Evolutionary conservation across 345 rosid genomes (phyloP), one percentile per base, ranked within the genome.

Genomic region (Moringa oleifera): DNA sequence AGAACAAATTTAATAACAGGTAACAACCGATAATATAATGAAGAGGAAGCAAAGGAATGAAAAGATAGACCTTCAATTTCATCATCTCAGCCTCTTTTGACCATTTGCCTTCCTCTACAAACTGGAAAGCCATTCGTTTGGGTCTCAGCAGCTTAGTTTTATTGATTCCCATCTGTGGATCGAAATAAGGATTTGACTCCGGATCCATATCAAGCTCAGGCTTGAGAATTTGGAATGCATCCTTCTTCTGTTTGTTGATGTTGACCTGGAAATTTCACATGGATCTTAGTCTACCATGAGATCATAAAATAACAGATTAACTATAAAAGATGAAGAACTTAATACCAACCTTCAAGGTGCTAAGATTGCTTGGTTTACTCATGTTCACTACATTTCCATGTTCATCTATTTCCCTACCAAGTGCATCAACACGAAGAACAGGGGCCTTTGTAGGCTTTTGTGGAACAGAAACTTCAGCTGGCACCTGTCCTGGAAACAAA

Each of bases 91-190:
- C 97, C 31, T 94, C 99, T 74, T 78, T 88, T 4, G 92, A 78
- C 99, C 99, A 94, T 80, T 84, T 90, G 17, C 97, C 99, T 80
- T 94, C 97, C 78, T 90, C 95, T 56, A 94, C 99, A 84, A 94
- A 94, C 88, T 81, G 96, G 73, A 94, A 88, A 53, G 66, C 70
- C 95, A 85, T 83, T 63, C 90, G 75, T 75, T 94, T 94, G 62
- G 97, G 97, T 71, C 99, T 86, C 77, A 94, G 66, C 61, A 94
- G 78, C 76, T 94, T 94, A 73, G 53, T 76, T 67, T 88, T 86
- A 72, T 90, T 71, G 47, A 94, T 75, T 57, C 97, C 97, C 99
- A 90, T 94, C 61, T 82, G 75, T 8, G 65, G 63, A 81, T 94
- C 99, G 72, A 72, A 94, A 77, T 82, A 79, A 47, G 91, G 97